Conservation (phyloP, 2,329 filamentous ascomycete species). For the Pseudogymnoascus sp. region DNA sequence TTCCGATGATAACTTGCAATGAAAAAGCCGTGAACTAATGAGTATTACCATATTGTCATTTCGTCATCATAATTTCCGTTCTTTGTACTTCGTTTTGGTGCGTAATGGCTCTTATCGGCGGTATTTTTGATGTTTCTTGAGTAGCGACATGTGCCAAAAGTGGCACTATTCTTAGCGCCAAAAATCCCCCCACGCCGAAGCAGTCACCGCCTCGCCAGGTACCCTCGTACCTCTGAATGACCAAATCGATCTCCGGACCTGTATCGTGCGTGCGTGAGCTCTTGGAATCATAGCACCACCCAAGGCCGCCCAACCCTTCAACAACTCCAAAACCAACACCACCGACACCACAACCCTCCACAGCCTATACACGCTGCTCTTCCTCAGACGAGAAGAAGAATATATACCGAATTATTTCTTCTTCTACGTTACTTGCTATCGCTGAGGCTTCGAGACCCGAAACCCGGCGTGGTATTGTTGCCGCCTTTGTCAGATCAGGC, state of each 20-base stretch:
- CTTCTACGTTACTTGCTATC: not conserved
- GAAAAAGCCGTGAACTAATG: not conserved
- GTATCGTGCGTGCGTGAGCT: not conserved
- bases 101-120: not conserved
- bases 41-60: not conserved
- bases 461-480: not conserved
- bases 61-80: not conserved
- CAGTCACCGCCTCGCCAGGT: not conserved
- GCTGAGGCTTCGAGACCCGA: not conserved
- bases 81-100: not conserved
- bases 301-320: not conserved
- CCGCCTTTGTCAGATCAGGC: slow-evolving; percentile 1
- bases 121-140: not conserved
- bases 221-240: slow-evolving; percentile 5
- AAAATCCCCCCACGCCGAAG: not conserved
- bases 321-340: not conserved
- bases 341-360: not conserved
- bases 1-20: not conserved
- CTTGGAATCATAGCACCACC: not conserved
- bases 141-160: not conserved
- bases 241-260: slow-evolving; percentile 1
- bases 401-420: not conserved
- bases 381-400: not conserved
- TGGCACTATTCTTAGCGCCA: not conserved
- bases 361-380: not conserved